These are phyloP conservation scores for Trichophyton equinum DNA, from an alignment of 2,329 filamentous ascomycete genomes.

Conservation along the genomic window DNA sequence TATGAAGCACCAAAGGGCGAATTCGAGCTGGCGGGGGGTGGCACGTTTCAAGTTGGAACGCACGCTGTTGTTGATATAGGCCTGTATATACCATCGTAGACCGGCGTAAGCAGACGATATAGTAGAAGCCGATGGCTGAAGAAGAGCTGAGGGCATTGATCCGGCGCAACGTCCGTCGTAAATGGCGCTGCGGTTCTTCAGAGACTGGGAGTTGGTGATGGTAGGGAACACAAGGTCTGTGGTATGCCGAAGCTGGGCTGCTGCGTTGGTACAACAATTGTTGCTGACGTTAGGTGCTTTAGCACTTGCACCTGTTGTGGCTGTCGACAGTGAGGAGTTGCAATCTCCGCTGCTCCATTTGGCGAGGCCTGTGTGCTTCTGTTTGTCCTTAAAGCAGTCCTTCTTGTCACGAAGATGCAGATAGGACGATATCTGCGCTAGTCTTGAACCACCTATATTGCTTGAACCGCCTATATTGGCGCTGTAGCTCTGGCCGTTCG, in stretches of 20 bases:
- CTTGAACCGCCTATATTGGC: no score
- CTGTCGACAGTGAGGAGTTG: neutral
- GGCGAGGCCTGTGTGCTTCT: neutral
- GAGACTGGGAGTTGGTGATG: neutral
- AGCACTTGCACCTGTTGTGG: no score
- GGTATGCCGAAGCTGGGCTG: neutral
- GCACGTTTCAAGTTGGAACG: neutral
- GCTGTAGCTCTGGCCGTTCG: neutral
- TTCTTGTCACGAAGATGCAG: neutral
- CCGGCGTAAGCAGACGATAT: neutral
- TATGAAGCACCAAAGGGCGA: conserved; percentile 3
- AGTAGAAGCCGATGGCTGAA: neutral
- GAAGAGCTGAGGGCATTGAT: neutral
- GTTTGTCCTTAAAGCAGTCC: neutral
- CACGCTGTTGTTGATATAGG: neutral
- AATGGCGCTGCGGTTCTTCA: neutral
- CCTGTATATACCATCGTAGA: neutral
- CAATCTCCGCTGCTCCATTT: neutral
- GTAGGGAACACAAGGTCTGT: neutral
- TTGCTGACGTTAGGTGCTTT: neutral
- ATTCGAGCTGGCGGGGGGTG: neutral
- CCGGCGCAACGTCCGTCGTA: neutral
- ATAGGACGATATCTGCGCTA: no score
- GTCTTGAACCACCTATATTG: no score
- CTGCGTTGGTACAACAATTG: neutral